These are phyloP conservation scores for Grosmannia serpens DNA, from an alignment of 2,329 filamentous ascomycete species.

Conservation along the genomic window DNA sequence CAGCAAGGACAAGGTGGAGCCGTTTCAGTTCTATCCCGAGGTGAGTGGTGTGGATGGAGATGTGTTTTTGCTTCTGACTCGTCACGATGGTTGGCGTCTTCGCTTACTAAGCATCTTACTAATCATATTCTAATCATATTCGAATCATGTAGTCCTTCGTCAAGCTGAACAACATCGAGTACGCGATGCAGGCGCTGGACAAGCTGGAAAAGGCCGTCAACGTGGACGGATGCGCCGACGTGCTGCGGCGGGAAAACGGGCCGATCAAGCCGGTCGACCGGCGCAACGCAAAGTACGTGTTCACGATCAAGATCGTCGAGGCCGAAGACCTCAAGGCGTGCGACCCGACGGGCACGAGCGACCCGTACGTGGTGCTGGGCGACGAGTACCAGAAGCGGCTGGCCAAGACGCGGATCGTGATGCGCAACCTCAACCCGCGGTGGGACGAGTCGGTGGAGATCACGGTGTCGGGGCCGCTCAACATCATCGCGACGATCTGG, in stretches of 20 bases:
- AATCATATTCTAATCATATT: too few relatives aligned
- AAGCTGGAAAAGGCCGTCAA: constrained; percentile 83
- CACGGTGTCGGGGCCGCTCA: constrained; percentile 79
- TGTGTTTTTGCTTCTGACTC: neutral
- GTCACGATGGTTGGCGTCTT: neutral
- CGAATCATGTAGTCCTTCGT: constrained; percentile 91
- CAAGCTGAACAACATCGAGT: constrained; percentile 96
- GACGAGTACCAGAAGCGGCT: constrained; percentile 97
- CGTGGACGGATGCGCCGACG: constrained; percentile 77
- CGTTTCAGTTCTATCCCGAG: constrained; percentile 93
- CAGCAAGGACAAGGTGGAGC: constrained; percentile 84
- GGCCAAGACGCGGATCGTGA: constrained; percentile 86
- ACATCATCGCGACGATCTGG: constrained; percentile 95
- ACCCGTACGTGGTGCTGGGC: constrained; percentile 92
- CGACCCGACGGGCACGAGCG: constrained; percentile 85
- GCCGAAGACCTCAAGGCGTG: constrained; percentile 97
- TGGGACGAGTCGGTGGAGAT: constrained; percentile 98
- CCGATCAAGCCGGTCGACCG: constrained; percentile 51
- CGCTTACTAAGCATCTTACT: too few relatives aligned
- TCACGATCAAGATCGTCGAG: constrained; percentile 97
- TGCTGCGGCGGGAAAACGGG: constrained; percentile 64
- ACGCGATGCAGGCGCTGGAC: constrained; percentile 83
- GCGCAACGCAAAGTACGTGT: constrained; percentile 80
- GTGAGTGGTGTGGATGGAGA: constrained; percentile 33
- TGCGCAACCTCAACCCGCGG: constrained; percentile 79